Base-by-base conservation (phyloP, 2,329 filamentous ascomycete genomes). In the Trichoderma sp. region DNA sequence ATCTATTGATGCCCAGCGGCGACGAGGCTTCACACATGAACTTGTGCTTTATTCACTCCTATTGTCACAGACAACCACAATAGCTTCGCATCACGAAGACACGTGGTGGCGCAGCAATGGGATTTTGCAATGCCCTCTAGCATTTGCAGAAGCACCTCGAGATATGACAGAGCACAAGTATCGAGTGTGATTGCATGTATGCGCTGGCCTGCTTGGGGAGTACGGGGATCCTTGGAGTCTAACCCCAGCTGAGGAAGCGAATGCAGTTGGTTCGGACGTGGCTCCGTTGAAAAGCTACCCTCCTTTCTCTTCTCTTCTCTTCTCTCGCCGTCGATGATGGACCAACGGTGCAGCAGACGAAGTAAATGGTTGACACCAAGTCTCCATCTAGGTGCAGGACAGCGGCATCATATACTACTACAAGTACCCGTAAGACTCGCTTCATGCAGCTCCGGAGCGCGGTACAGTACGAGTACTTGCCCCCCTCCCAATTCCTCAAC, bases 371-470 rank as follows among this genome's bases (percentile, higher is more conserved):
- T 57, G 71, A 63, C 36, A 70, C 30, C 9, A 26, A 17, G 71
- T 53, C 71, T 72, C 58, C 65, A 72, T 65, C 15, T 12, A 20
- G 66, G n/a, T 72, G 71, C 71, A 70, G 71, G n/a, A 70, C 28
- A 62, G 63, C 55, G 63, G 63, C 34, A 71, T 66, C 69, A 67
- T 59, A 39, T 67, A 39, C 36, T 32, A 58, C 53, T 34, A 34
- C 57, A 32, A n/a, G 57, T 59, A 17, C 23, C 26, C 13, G 53
- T 57, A 59, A 30, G 47, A 26, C 50, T 58, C 65, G 59, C 65
- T 53, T 15, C 66, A 39, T 64, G 71, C 59, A 59, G 71, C 36
- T 53, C 58, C 36, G 23, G 34, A 61, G 63, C 36, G 30, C 39
- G 34, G 34, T 55, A 32, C 53, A 23, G 66, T 59, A 30, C 55